Conservation (phyloP, 1,284 basidiomycete genomes). For the Pisolithus thermaeus region DNA sequence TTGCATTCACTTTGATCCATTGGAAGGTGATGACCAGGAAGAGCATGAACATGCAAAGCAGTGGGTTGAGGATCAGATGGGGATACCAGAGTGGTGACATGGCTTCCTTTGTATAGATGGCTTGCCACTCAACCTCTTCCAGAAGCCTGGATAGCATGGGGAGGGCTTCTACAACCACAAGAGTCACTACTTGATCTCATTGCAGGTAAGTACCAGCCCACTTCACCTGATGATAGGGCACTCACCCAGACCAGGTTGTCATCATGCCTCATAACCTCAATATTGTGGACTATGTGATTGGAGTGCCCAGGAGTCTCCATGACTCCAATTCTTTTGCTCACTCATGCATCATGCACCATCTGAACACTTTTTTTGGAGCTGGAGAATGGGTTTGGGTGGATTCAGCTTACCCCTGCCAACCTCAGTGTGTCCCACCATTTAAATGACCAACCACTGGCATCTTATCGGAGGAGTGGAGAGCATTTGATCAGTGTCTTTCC, state of each 20-base stretch:
- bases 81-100: background rate
- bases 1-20: background rate
- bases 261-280: background rate
- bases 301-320: background rate
- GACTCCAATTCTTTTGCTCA: background rate
- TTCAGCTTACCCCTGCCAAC: background rate
- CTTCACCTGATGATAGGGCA: background rate
- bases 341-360: background rate
- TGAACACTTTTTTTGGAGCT: background rate
- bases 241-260: background rate
- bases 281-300: background rate
- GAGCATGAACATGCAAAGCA: background rate
- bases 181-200: slow-evolving; percentile 6
- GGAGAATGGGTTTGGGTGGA: background rate
- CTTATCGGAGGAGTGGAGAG: too few relatives aligned
- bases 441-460: too few relatives aligned
- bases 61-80: background rate
- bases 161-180: slow-evolving; percentile 9
- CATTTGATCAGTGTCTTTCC: background rate
- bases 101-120: slow-evolving; percentile 1
- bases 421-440: too few relatives aligned
- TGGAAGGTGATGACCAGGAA: background rate
- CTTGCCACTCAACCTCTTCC: slow-evolving; percentile 1
- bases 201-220: slow-evolving; percentile 5
- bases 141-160: slow-evolving; percentile 2